Evolutionary conservation across 371 early-diverging fungal genomes (phyloP), one percentile per base, ranked within the genome.

Genomic region (Zychaea mexicana): DNA sequence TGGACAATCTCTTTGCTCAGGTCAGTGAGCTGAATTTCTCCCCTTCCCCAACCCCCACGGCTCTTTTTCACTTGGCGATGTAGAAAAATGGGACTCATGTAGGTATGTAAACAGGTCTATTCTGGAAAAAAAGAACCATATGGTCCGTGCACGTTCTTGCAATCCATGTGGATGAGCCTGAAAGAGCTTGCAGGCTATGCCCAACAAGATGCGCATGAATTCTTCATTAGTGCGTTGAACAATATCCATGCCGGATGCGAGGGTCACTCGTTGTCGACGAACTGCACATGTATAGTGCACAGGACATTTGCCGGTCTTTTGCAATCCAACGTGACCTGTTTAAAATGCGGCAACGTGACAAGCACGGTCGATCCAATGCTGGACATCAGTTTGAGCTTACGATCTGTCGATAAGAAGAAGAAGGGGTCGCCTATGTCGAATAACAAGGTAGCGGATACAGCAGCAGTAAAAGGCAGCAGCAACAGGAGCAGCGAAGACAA

Each of bases 201-300:
- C 4, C 97, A 98, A 74, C 98, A 98, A 68, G 98, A 98, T 70
- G 95, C 96, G 0, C 98, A 98, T 72, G 98, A 98, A 62, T 96
- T 94, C 63, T 94, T 96, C 68, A 95, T 97, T 47, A 86, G 95
- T 33, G 84, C 93, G 1, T 68, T 96, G 60, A 93, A 97, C 64
- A 83, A 89, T 57, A 85, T 98, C 64, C 98, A 98, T 69, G 77
- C 78, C n/a, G 85, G 87, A 26, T 70, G 73, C 47, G 67, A 81
- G 67, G 81, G 69, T 10, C 64, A 69, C 27, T 46, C 60, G 47
- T 69, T 75, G 60, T 74, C 73, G 9, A 49, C 49, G 9, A 69
- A 84, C 17, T 98, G 98, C 75, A 65, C 79, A 26, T 98, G 98
- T 65, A 83, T 96, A 26, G 87, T 98, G 22, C 98, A 98, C 74